phyloP scores from a whole-genome alignment of 2,329 filamentous ascomycete genomes.

The Arthrinium puccinioides region DNA sequence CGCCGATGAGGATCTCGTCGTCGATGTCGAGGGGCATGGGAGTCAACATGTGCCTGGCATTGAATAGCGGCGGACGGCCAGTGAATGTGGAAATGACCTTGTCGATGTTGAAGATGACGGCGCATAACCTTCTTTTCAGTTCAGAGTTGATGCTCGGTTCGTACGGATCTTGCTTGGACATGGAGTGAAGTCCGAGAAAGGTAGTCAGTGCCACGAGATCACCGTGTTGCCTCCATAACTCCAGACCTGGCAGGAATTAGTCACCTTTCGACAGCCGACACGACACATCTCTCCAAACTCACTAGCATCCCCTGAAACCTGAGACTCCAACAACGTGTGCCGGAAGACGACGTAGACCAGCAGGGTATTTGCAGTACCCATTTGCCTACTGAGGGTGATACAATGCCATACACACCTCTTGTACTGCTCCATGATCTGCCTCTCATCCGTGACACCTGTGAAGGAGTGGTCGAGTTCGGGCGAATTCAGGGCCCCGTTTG shows the following conservation, averaged over 20 bases:
- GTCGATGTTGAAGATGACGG: constrained; percentile 34
- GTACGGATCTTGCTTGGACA: constrained; percentile 16
- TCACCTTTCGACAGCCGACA: neutral
- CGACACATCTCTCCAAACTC: too few species aligned
- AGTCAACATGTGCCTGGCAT: constrained; percentile 44
- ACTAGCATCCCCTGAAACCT: constrained; percentile 32
- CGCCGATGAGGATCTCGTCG: constrained; percentile 39
- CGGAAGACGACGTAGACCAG: constrained; percentile 29
- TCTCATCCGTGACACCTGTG: constrained; percentile 8
- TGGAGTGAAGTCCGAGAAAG: constrained; percentile 27
- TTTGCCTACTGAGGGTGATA: constrained; percentile 20
- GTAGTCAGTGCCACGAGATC: constrained; percentile 28
- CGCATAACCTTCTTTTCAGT: constrained; percentile 25
- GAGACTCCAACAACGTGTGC: constrained; percentile 26
- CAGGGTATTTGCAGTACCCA: constrained; percentile 21
- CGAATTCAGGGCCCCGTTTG: constrained; percentile 8
- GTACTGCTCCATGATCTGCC: constrained; percentile 9
- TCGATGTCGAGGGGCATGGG: constrained; percentile 47
- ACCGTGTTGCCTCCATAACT: constrained; percentile 28
- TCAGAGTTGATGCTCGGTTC: constrained; percentile 27
- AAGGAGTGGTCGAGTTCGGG: neutral
- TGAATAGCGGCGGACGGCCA: constrained; percentile 45
- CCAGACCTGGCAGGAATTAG: constrained; percentile 17
- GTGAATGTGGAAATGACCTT: constrained; percentile 44
- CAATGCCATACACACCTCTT: constrained; percentile 25